Percentiles rank a stretch among this genome's conserved stretches.
Conservation (phyloP, 495 filamentous ascomycete genomes). For the Bryoglossum gracile region DNA sequence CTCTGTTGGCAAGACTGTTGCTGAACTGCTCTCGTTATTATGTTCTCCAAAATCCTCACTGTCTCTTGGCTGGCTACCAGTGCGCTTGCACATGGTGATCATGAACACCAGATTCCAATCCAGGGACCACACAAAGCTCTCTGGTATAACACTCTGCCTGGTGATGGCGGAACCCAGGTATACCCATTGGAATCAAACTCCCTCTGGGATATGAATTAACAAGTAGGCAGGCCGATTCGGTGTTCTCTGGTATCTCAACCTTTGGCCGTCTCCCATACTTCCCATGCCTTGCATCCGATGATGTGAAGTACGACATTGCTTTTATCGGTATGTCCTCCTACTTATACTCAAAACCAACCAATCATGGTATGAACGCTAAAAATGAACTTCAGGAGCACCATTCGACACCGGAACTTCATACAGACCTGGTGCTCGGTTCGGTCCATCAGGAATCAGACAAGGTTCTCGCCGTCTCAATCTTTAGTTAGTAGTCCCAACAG, state of each 20-base stretch:
- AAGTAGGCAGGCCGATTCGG: slow-evolving; percentile 39
- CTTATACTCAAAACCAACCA: background rate
- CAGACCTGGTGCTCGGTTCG: slow-evolving; percentile 76
- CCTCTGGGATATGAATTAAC: slow-evolving; percentile 11
- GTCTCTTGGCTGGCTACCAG: slow-evolving; percentile 15
- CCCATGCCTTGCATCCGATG: slow-evolving; percentile 66
- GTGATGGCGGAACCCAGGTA: slow-evolving; percentile 52
- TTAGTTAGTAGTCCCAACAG: slow-evolving; percentile 26
- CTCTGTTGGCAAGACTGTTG: slow-evolving; percentile 1
- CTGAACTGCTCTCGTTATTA: slow-evolving; percentile 11
- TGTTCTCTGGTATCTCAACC: slow-evolving; percentile 55
- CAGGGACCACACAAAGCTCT: slow-evolving; percentile 41
- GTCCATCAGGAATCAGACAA: slow-evolving; percentile 73
- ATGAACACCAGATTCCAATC: slow-evolving; percentile 33
- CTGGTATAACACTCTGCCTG: slow-evolving; percentile 49
- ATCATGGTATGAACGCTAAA: slow-evolving; percentile 17
- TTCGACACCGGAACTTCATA: slow-evolving; percentile 65
- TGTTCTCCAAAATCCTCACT: slow-evolving; percentile 21
- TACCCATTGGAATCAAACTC: slow-evolving; percentile 1
- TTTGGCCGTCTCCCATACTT: slow-evolving; percentile 74
- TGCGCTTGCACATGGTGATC: slow-evolving; percentile 27
- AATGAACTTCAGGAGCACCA: slow-evolving; percentile 30
- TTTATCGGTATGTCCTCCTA: slow-evolving; percentile 50
- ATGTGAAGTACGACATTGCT: slow-evolving; percentile 67
- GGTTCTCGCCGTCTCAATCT: slow-evolving; percentile 49